Evolutionary conservation across 371 early-diverging fungal genomes (phyloP), one percentile per base, ranked within the genome.

Genomic region (Coemansia sp.): DNA sequence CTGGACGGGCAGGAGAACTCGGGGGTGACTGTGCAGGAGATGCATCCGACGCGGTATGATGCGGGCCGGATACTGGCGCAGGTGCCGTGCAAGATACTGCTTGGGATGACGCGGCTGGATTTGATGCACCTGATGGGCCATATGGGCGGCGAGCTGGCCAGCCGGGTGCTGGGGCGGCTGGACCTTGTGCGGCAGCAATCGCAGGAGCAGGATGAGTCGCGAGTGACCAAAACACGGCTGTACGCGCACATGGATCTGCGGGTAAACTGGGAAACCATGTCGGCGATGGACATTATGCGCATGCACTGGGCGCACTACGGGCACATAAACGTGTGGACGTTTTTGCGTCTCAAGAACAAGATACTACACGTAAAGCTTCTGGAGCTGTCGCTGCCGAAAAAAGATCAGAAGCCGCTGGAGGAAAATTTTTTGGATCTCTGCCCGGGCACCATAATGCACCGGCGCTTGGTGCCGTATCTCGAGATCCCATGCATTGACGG

Each of bases 11-110:
- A 94, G 43, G 55, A 67, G 31, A 80, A 80, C 34, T 88, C 94
- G 0, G 98, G 96, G 2, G 90, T 95, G 5, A 89, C 93, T 1
- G 88, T 98, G 13, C 93, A 93, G 62, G 90, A 93, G 66, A 70
- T 96, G 32, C 84, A 91, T 62, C 84, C 84, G 5, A 78, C 82
- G 20, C 78, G 81, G 36, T 93, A 92, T 67, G 96, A 96, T 75
- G 90, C 90, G 6, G 98, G 98, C 31, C 79, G 85, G 36, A 90
- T 98, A 13, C 77, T 95, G 13, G 81, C 84, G 4, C 95, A 95
- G 30, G 16, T 35, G 4, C 62, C 56, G 5, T 63, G 55, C 39
- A 13, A 50, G 36, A 52, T 69, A 9, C 43, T 43, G 4, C 9
- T 5, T 1, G 16, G 4, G 62, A 65, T 59, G 31, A 75, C n/a